Base-by-base conservation (phyloP, 305 asterid species). In the Stenogyne calaminthoides region DNA sequence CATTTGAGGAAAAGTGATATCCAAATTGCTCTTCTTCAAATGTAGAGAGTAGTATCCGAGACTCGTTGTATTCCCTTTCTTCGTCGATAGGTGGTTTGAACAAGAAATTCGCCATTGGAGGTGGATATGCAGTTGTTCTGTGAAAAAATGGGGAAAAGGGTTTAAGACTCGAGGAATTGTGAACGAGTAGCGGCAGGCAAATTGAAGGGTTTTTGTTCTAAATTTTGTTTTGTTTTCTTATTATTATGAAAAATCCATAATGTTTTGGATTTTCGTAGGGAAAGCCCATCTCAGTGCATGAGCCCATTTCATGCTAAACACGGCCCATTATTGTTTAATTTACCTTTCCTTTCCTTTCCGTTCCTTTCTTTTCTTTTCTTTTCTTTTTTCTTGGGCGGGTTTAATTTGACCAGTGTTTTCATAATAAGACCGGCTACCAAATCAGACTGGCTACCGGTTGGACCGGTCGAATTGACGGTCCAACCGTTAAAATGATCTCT, bases 51-150 rank as follows among this genome's bases (percentile, higher is more conserved):
- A n/a, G n/a, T n/a, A n/a, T n/a, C n/a, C n/a, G n/a, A 9, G 69
- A 29, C 56, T 19, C 37, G 2, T 69, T 83, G 62, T 63, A 63
- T 0, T 82, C 86, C 62, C 84, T 51, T 68, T 93, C 98, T 70
- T 93, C 98, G 51, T 93, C 97, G 74, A 95, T 91, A 6, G 95
- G 92, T 18, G 90, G 85, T 16, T 92, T 95, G 76, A 93, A 91
- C 11, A 78, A 58, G 80, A 93, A 91, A 22, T 72, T 74, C 67
- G 18, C 85, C 96, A 88, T 89, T 67, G 75, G 54, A 76, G 73
- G 59, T n/a, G 66, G 9, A 29, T 25, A 1, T 55, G 70, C 71
- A 36, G 59, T 32, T 36, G 25, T 58, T 63, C 73, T 10, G 69
- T 15, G 62, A 15, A 12, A n/a, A 9, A 27, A 6, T 6, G 29